Base-by-base conservation (phyloP, 1,284 basidiomycete genomes). In the Chalciporus piperatoides region DNA sequence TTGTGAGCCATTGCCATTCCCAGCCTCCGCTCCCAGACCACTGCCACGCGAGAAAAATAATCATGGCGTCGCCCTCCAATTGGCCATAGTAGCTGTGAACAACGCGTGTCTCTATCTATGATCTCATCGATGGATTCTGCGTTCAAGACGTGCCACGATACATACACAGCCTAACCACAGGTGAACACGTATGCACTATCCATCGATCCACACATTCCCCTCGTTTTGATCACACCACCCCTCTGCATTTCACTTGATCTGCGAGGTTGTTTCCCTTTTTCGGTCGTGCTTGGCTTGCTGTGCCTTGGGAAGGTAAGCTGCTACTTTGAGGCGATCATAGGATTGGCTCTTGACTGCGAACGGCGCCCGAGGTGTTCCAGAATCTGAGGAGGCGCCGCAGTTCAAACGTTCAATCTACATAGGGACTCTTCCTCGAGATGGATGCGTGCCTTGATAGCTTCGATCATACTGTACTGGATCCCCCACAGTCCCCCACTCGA, bases 111-210 rank as follows among this genome's bases (percentile, higher is more conserved):
- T 46, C 41, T 30, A 39, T 46, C 41, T 30, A 39, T 10, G 27
- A 51, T 46, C 44, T 33, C 48, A 62, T 60, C 56, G 60, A 60
- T 62, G 46, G 49, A 48, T 49, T 37, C 49, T 27, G 6, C 30
- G 8, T 44, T 4, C 6, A 25, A 25, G 25, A 25, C 38, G 21
- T 25, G 52, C n/a, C n/a, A n/a, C 44, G 46, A 53, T n/a, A 36
- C 2, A 14, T 2, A 3, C 11, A 25, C 12, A 30, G 32, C n/a
- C 15, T n/a, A 7, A 23, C 23, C 44, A 39, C 46, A 47, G 44
- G 47, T 44, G 11, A 35, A 25, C 15, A 43, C 40, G 38, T 53
- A 52, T 32, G 27, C 8, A 41, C 36, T 14, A 32, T 41, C 2
- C 42, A 63, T 48, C 57, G 49, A 60, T 55, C 51, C 49, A 40